Evolutionary conservation across 2,329 filamentous ascomycete species (phyloP), one percentile per base, ranked within the genome.

Genomic region (Triangularia verruculosa): DNA sequence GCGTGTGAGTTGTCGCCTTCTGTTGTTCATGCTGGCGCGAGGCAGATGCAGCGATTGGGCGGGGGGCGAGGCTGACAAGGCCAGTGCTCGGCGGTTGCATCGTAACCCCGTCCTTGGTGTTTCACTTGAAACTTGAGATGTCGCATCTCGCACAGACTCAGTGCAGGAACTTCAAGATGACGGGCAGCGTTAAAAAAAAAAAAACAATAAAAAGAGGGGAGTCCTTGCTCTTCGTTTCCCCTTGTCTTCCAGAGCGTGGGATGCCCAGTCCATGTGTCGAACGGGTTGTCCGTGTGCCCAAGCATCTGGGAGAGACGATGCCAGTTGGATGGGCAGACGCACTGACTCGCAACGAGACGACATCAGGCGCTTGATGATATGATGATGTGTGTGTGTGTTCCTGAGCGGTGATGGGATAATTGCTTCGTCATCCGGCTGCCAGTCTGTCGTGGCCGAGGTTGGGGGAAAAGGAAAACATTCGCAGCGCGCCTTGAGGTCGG

Each of bases 51-150:
- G 20, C 69, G 67, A 77, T 76, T 77, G 74, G 76, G 25, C 28
- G 59, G 27, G 52, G 58, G 59, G 67, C 74, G 72, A 75, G 74
- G 75, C 75, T 76, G 72, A 69, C 70, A 69, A 68, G 72, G 69
- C 66, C 62, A 63, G 64, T 60, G 66, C 66, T 64, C 57, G 60
- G 57, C 53, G 64, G 61, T 68, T 72, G 71, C 70, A 67, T 70
- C 70, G 69, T 66, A 63, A 69, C 74, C 71, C 65, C 61, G 70
- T 66, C 70, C 56, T 56, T 61, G 66, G 67, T 71, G 79, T 81
- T 78, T 80, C 76, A 77, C 71, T 67, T 79, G 80, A 82, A 81
- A 82, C 79, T 70, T 70, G 72, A 75, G 70, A 72, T 71, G 80
- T 82, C 75, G 75, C 77, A 80, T 72, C 71, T 61, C 53, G 64